Conservation (phyloP, 345 rosid genomes). For the Eucalyptus dawsonii region DNA sequence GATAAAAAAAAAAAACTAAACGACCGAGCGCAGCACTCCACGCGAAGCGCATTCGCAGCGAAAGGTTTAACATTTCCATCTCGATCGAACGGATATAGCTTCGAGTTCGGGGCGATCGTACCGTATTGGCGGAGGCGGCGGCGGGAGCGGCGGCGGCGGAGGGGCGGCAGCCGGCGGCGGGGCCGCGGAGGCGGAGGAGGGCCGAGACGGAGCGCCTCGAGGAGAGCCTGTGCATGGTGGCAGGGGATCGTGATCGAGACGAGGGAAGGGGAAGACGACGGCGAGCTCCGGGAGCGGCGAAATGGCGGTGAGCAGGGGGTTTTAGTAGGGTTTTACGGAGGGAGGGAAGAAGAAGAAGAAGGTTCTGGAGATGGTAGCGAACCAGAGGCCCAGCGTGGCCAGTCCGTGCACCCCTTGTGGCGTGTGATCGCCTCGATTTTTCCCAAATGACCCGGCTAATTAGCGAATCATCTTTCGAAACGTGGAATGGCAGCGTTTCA, state of each 20-base stretch:
- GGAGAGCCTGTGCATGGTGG: constrained; percentile 55
- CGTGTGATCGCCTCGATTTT: neutral
- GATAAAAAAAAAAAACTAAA: neutral
- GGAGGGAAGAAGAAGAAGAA: constrained; percentile 23
- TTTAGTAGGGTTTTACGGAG: constrained; percentile 43
- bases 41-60: neutral
- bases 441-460: neutral
- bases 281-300: neutral
- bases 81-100: neutral
- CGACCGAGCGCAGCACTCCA: neutral
- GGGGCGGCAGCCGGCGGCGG: constrained; percentile 3
- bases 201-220: constrained; percentile 59
- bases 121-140: constrained; percentile 17
- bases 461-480: neutral
- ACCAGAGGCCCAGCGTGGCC: too few species aligned
- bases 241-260: neutral
- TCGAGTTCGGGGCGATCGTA: neutral
- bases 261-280: neutral
- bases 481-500: neutral
- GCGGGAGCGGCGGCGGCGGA: constrained; percentile 16
- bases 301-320: neutral
- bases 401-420: too few species aligned
- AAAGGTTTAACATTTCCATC: neutral
- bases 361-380: constrained; percentile 82
- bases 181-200: constrained; percentile 27